These are phyloP conservation scores for Ochetophila trinervis DNA, from an alignment of 306 rosid species.

Conservation along the genomic window DNA sequence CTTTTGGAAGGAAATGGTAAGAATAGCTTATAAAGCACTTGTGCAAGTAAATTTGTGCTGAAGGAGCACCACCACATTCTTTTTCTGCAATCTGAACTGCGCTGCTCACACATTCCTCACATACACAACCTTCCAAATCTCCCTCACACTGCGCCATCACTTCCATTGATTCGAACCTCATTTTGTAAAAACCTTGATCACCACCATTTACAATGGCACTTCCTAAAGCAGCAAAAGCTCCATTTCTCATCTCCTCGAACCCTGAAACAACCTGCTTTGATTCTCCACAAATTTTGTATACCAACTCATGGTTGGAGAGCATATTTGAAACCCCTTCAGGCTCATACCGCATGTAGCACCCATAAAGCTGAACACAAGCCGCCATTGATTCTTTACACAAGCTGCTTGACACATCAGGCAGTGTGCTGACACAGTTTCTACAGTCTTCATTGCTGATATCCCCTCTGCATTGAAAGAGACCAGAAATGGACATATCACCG, in stretches of 20 bases:
- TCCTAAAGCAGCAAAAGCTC: constrained; percentile 45
- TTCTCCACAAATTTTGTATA: constrained; percentile 49
- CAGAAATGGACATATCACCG: constrained; percentile 29
- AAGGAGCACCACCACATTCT: constrained; percentile 44
- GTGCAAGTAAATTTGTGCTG: constrained; percentile 52
- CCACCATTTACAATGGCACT: constrained; percentile 28
- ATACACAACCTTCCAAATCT: constrained; percentile 46
- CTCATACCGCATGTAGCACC: constrained; percentile 57
- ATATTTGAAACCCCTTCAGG: constrained; percentile 15
- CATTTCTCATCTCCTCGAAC: constrained; percentile 34
- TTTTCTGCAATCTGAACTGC: constrained; percentile 48
- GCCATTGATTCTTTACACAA: constrained; percentile 39
- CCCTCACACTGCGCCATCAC: constrained; percentile 68
- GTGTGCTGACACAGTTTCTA: constrained; percentile 42
- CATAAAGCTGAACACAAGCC: constrained; percentile 58
- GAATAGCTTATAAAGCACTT: constrained; percentile 51
- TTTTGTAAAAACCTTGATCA: constrained; percentile 32
- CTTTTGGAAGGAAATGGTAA: constrained; percentile 22
- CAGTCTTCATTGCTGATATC: constrained; percentile 49
- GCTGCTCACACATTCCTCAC: constrained; percentile 49
- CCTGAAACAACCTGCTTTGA: not conserved
- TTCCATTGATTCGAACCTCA: constrained; percentile 31
- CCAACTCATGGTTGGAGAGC: constrained; percentile 3
- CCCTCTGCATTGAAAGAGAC: constrained; percentile 64
- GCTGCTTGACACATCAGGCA: constrained; percentile 36